Evolutionary conservation across 192 early-diverging fungal species (phyloP).

Genomic region (Powellomyces hirtus): DNA sequence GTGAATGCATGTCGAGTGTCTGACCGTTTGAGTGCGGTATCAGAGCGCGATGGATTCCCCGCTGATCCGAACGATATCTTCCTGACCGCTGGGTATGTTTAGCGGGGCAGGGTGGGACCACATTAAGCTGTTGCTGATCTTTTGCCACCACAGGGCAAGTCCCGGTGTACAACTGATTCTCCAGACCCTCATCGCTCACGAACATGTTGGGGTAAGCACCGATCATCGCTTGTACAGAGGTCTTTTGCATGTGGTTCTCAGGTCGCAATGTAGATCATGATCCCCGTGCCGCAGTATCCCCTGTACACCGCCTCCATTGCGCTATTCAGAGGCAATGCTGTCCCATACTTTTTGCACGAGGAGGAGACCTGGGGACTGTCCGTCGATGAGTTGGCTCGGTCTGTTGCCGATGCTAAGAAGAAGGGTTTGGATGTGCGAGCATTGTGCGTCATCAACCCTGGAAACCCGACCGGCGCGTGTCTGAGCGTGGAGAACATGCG

Average conservation of each 20-base stretch:
- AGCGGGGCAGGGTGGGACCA: not conserved
- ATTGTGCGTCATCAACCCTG: conserved; percentile 95
- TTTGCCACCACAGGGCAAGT: conserved; percentile 77
- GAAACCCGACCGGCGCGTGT: conserved; percentile 96
- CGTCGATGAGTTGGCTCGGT: conserved; percentile 59
- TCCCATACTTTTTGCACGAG: conserved; percentile 94
- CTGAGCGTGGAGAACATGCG: conserved; percentile 78
- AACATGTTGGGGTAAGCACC: conserved; percentile 64
- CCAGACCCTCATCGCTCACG: conserved; percentile 76
- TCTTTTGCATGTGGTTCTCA: not conserved
- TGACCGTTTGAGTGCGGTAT: too few species aligned
- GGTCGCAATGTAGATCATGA: conserved; percentile 93
- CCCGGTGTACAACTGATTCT: conserved; percentile 91
- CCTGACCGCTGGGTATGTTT: conserved; percentile 71
- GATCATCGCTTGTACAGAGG: not conserved
- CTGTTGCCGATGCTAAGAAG: conserved; percentile 62
- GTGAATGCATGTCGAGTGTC: not conserved
- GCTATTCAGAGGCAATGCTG: conserved; percentile 77
- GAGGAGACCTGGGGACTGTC: conserved; percentile 77
- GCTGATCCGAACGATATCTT: conserved; percentile 82
- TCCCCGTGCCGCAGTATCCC: conserved; percentile 98
- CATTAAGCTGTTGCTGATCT: too few species aligned
- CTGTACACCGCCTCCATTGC: conserved; percentile 93
- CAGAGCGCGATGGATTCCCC: conserved; percentile 86
- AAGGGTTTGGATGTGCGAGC: conserved; percentile 87